Percentiles rank a stretch among this genome's conserved stretches.
Evolutionary conservation across 306 rosid genomes (phyloP).

Genomic region (Cercis canadensis): DNA sequence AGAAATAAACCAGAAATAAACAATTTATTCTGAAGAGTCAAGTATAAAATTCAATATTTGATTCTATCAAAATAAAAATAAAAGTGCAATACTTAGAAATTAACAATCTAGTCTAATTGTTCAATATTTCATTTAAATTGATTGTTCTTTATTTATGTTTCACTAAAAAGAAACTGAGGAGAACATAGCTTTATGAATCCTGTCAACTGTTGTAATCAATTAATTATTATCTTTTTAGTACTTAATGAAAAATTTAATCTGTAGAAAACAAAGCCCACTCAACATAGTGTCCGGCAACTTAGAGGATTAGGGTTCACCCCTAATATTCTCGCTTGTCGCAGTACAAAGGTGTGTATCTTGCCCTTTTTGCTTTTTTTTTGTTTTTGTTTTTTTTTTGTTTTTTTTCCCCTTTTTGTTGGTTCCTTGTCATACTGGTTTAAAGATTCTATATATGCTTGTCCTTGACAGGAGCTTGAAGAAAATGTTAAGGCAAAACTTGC

Average conservation of each 20-base stretch:
- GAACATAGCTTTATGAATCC: conserved; percentile 4
- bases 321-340: conserved; percentile 84
- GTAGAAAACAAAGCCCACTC: conserved; percentile 94
- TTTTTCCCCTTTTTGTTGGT: conserved; percentile 8
- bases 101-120: too few relatives aligned
- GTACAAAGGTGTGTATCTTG: conserved; percentile 68
- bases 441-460: conserved; percentile 24
- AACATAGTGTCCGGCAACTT: conserved; percentile 88
- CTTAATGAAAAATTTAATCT: conserved; percentile 34
- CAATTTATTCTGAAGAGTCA: neutral
- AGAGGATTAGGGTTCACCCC: conserved; percentile 88
- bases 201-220: conserved; percentile 15
- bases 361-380: conserved; percentile 17
- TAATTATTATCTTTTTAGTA: neutral
- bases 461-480: conserved; percentile 73
- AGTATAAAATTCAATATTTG: neutral
- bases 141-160: conserved; percentile 15
- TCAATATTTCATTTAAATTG: neutral
- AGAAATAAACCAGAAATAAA: conserved; percentile 15
- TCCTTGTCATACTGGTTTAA: conserved; percentile 28
- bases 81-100: too few relatives aligned
- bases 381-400: conserved; percentile 7
- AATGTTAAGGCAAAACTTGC: conserved; percentile 79
- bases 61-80: too few relatives aligned
- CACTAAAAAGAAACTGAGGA: neutral